A percentile compares a stretch with the other conserved stretches of the same genome.
Conservation (phyloP, 2,329 filamentous ascomycete species). For the Penicillium concentricum region DNA sequence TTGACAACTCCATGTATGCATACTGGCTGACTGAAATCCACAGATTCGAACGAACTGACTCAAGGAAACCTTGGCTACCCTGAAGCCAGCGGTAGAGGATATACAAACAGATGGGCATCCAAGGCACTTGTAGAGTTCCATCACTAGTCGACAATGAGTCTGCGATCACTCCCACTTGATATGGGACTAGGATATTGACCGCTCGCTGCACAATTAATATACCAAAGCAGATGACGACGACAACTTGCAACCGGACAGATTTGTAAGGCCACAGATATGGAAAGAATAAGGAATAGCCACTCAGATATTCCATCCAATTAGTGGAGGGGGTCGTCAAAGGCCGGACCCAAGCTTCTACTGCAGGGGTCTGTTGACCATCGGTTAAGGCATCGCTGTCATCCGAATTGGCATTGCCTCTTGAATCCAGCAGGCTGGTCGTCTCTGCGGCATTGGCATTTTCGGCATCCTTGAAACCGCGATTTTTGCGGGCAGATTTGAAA, state of each 20-base stretch:
- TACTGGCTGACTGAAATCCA: slow-evolving; percentile 96
- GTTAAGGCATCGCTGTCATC: neutral
- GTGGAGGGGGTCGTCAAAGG: slow-evolving; percentile 81
- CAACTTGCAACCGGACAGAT: slow-evolving; percentile 66
- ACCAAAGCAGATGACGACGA: slow-evolving; percentile 76
- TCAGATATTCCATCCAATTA: slow-evolving; percentile 89
- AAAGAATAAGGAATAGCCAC: slow-evolving; percentile 84
- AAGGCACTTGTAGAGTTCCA: slow-evolving; percentile 48
- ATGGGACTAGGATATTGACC: slow-evolving; percentile 79
- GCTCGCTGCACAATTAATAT: slow-evolving; percentile 74
- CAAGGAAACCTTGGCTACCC: slow-evolving; percentile 62
- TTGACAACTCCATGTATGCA: slow-evolving; percentile 84
- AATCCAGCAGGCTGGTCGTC: neutral
- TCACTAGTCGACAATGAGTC: slow-evolving; percentile 47
- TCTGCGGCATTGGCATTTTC: neutral
- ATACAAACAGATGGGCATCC: slow-evolving; percentile 69
- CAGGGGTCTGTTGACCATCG: neutral
- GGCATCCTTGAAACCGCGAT: neutral
- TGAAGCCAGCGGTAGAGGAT: slow-evolving; percentile 75
- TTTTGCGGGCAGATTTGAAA: slow-evolving; percentile 32
- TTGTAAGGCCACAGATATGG: slow-evolving; percentile 66
- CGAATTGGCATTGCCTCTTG: neutral
- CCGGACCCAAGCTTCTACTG: slow-evolving; percentile 70
- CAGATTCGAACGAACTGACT: slow-evolving; percentile 73
- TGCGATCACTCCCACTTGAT: slow-evolving; percentile 74